Conservation (phyloP, 2,329 filamentous ascomycete genomes). For the Thielaviopsis punctulata region DNA sequence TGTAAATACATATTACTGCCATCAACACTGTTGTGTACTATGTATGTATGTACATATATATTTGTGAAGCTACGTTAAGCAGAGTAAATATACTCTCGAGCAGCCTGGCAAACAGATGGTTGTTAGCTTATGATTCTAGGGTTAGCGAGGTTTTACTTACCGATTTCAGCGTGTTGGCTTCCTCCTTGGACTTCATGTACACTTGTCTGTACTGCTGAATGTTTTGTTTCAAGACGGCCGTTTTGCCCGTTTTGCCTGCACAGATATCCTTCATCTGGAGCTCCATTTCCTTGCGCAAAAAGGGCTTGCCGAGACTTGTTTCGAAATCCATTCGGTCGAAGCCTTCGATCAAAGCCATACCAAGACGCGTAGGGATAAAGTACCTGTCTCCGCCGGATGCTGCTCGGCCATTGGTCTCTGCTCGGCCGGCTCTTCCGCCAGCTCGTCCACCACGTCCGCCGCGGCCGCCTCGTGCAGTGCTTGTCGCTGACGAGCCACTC, state of each 20-base stretch:
- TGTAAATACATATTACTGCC: neutral
- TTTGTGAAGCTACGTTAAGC: neutral
- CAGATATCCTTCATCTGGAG: constrained; percentile 93
- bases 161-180: constrained; percentile 48
- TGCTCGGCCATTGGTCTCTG: neutral
- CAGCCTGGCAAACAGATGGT: neutral
- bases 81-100: neutral
- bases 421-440: constrained; percentile 21
- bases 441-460: constrained; percentile 28
- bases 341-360: constrained; percentile 79
- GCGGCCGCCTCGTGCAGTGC: constrained; percentile 28
- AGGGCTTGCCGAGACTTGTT: constrained; percentile 85
- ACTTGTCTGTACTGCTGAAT: constrained; percentile 75
- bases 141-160: constrained; percentile 26
- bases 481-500: constrained; percentile 16
- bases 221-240: constrained; percentile 64
- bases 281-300: constrained; percentile 95
- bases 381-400: constrained; percentile 46
- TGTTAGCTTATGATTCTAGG: neutral
- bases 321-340: constrained; percentile 92
- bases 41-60: neutral
- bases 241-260: constrained; percentile 60
- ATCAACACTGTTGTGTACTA: too few relatives aligned
- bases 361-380: constrained; percentile 83
- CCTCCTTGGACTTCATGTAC: constrained; percentile 64